Evolutionary conservation across 2,329 filamentous ascomycete species (phyloP).

Genomic region (Talaromyces sp.): DNA sequence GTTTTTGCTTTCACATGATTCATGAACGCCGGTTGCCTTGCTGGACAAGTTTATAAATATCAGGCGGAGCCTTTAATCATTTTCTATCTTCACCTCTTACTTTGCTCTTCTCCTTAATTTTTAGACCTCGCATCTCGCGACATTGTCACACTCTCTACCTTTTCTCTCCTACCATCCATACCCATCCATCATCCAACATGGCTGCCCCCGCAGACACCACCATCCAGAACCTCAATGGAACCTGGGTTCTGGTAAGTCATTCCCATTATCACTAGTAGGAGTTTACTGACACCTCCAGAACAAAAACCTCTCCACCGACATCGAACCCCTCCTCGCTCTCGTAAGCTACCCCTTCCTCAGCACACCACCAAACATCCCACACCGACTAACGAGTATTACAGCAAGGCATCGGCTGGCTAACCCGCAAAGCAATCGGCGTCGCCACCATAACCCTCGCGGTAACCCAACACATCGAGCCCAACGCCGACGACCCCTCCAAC

Average conservation of each 20-base stretch:
- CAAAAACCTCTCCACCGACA: slow-evolving; percentile 65
- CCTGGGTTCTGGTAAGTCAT: slow-evolving; percentile 61
- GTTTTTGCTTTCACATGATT: slow-evolving; percentile 1
- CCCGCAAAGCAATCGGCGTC: slow-evolving; percentile 66
- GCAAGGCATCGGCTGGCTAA: slow-evolving; percentile 69
- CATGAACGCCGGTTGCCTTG: neutral
- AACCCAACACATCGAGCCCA: slow-evolving; percentile 52
- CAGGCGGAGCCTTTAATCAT: neutral
- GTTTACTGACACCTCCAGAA: slow-evolving; percentile 55
- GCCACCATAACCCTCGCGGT: slow-evolving; percentile 67
- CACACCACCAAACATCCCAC: neutral
- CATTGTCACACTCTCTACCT: neutral
- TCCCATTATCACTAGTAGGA: no score
- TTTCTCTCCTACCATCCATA: neutral
- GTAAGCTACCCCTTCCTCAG: slow-evolving; percentile 27
- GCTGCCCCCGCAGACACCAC: slow-evolving; percentile 67
- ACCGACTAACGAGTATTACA: slow-evolving; percentile 19
- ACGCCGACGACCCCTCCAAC: slow-evolving; percentile 34
- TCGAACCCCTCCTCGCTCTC: slow-evolving; percentile 66
- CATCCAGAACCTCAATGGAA: slow-evolving; percentile 64
- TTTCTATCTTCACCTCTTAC: neutral
- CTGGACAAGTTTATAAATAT: neutral
- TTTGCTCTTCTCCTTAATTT: neutral
- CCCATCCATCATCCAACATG: slow-evolving; percentile 48
- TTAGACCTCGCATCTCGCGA: neutral